Conservation (phyloP, 331 rosid species). For the Rhamnella rubrinervis region DNA sequence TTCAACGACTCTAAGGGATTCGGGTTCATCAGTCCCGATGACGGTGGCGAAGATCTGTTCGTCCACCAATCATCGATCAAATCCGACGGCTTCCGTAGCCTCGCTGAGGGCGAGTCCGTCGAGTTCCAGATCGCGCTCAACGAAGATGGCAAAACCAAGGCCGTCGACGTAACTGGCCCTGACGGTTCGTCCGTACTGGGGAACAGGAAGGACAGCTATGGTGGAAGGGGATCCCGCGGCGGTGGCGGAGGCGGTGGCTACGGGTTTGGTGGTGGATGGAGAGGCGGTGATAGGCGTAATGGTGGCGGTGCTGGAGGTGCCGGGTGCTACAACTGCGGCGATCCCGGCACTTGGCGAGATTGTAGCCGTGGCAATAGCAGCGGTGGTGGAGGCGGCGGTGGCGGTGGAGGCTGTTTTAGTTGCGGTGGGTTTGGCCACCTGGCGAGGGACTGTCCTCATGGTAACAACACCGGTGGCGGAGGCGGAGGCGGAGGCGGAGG, state of each 20-base stretch:
- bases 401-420: conserved; percentile 43
- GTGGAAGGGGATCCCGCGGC: conserved; percentile 35
- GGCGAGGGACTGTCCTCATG: conserved; percentile 43
- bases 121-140: conserved; percentile 59
- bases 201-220: conserved; percentile 31
- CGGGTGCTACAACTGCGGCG: conserved; percentile 69
- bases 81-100: conserved; percentile 79
- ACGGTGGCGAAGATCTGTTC: conserved; percentile 70
- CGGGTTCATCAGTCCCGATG: conserved; percentile 83
- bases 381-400: conserved; percentile 26
- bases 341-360: conserved; percentile 56
- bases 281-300: conserved; percentile 56
- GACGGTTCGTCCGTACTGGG: conserved; percentile 56
- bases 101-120: conserved; percentile 62
- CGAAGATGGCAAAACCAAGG: conserved; percentile 68
- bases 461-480: conserved; percentile 23
- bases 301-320: conserved; percentile 43
- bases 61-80: conserved; percentile 83
- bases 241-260: conserved; percentile 26
- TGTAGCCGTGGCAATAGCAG: conserved; percentile 28
- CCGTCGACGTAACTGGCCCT: conserved; percentile 67
- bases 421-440: conserved; percentile 50
- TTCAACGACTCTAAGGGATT: conserved; percentile 73
- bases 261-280: conserved; percentile 52
- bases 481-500: conserved; percentile 10